Evolutionary conservation across 1,284 basidiomycete species (phyloP), one percentile per base, ranked within the genome.

Genomic region (Irpex sp.): DNA sequence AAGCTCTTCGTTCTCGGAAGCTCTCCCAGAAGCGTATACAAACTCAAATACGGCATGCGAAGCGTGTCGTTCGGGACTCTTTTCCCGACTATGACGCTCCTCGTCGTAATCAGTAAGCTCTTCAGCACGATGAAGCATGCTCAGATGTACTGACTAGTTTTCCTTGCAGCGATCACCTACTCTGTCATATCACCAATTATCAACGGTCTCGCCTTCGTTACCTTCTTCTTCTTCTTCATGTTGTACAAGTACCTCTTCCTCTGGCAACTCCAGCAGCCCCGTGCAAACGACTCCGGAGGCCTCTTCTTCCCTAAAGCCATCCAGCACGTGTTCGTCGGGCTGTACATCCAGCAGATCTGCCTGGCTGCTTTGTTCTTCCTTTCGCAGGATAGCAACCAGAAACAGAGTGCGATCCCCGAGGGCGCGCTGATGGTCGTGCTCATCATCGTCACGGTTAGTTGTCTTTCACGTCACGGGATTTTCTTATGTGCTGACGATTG

Each of bases 231-330:
- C 54, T 92, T 94, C 74, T 97, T 91, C 75, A 76, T 86, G 64
- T 76, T 94, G 42, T 96, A 91, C 82, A 98, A 97, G 76, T 96
- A 94, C 70, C 82, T 92, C 28, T 94, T 93, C 81, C 77, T 91
- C 56, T 95, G 88, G 82, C 81, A 83, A 68, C 85, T 88, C 70
- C 89, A 94, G 66, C 88, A 91, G 70, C 85, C 88, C 16, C 76
- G 84, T 0, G 77, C 82, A 2, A 79, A 77, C 58, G 96, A 99
- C 67, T 98, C 96, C 0, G 96, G 94, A 35, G 96, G 96, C 0
- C 75, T 93, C 56, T 98, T 98, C 82, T 98, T 96, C 81, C 95
- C 95, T 52, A 93, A 90, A 74, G 96, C 96, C 1, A 86, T 98
- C 56, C 86, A 90, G 60, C 95, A 98, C 69, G 73, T 96, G 49